Evolutionary conservation across 805 yeast species (phyloP), one percentile per base, ranked within the genome.

Genomic region (Tetrapisispora pingtungensis): DNA sequence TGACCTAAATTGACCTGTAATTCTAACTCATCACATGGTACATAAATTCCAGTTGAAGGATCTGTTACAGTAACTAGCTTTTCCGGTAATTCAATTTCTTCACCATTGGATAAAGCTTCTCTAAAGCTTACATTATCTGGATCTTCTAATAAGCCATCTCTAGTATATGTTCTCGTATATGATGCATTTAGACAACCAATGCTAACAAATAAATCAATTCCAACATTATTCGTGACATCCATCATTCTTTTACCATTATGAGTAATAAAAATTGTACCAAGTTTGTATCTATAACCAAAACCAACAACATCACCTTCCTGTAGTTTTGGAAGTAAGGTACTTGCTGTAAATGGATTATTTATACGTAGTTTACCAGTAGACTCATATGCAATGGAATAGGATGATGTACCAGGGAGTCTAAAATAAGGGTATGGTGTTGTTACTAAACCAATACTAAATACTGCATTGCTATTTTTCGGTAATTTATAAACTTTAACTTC

Each of bases 301-400:
- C 98, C 98, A 4, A 93, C 73, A 13, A 90, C 95, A 63, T 93
- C 98, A 27, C 97, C 97, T 55, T 84, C 82, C 22, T 75, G 71
- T 36, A 84, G 50, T 32, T 56, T 57, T 3, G 73, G 71, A 36
- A 69, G 58, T n/a, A 67, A 57, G 0, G 65, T 60, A 13, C 68
- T 61, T 18, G 71, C 66, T 33, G 55, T 52, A 49, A 80, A 76
- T 19, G 87, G 85, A 53, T 75, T 74, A 55, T 78, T 81, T 41
- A 83, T 73, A 49, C 85, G 70, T 45, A 82, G 64, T 47, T 79
- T 75, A 1, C 94, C 95, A 4, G 78, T 75, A 2, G 84, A 74
- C 58, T 84, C 90, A 56, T 84, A 78, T 3, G 83, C 83, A 40
- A 84, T 70, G 0, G 88, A 80, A 55, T 80, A 81, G 40, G 74